Evolutionary conservation across 2,329 filamentous ascomycete species (phyloP).

Genomic region (Pseudopyricularia javanii): DNA sequence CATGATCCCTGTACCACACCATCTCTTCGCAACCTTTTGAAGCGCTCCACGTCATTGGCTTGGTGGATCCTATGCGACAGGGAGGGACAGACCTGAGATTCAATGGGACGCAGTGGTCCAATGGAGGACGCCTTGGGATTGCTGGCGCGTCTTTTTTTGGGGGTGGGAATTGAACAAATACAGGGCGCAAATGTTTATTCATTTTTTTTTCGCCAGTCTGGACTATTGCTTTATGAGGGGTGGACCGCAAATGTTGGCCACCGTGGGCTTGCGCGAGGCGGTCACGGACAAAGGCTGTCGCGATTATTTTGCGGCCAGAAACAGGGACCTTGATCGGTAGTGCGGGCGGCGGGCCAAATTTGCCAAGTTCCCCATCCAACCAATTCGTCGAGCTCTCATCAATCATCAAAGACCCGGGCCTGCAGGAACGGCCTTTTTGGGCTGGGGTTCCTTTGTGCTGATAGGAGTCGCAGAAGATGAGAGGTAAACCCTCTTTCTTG

Average conservation of each 20-base stretch:
- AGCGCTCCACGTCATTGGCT: conserved; percentile 8
- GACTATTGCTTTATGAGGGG: not conserved
- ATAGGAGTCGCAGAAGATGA: too few relatives aligned
- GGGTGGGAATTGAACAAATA: too few relatives aligned
- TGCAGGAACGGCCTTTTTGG: too few relatives aligned
- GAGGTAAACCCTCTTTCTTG: too few relatives aligned
- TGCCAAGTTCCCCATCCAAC: not conserved
- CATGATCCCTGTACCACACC: conserved; percentile 8
- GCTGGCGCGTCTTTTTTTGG: not conserved
- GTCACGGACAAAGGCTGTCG: not conserved
- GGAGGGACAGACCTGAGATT: not conserved
- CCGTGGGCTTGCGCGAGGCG: not conserved
- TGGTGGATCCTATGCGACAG: not conserved
- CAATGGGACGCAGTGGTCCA: not conserved
- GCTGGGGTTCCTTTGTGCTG: too few relatives aligned
- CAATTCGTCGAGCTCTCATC: not conserved
- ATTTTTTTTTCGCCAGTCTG: too few relatives aligned
- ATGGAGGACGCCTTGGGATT: not conserved
- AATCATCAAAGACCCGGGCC: not conserved
- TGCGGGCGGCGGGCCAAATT: not conserved
- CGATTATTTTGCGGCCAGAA: not conserved
- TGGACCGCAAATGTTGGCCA: not conserved
- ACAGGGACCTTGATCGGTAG: not conserved
- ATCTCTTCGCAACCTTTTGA: conserved; percentile 5
- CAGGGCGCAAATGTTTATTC: too few relatives aligned